Base-by-base conservation (phyloP, 345 rosid genomes). In the Linum usitatissimum region DNA sequence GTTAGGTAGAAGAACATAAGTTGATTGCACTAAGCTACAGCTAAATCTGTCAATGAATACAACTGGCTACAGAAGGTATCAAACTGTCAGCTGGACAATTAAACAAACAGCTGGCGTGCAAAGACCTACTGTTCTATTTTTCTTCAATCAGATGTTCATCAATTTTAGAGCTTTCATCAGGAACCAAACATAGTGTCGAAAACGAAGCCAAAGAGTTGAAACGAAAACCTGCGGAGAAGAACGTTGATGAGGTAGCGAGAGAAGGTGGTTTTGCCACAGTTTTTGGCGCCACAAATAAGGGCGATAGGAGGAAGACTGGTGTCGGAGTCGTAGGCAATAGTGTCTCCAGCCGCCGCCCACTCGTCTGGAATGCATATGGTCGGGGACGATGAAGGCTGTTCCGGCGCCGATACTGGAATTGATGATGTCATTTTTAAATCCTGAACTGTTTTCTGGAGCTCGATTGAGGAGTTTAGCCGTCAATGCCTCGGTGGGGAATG, bases 191-290 rank as follows among this genome's bases (percentile, higher is more conserved):
- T 18, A 5, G 19, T 18, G 53, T 6, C 19, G 28, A 36, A 45
- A 19, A 49, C 9, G 18, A 23, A 48, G 30, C 13, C 0, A 23
- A 9, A 2, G 17, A 4, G 20, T 0, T 34, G 38, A 34, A 34
- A 4, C 0, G 38, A 30, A 18, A n/a, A 80, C 95, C 96, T 93
- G 60, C 69, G 82, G 59, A 87, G 96, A 61, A 93, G 97, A 71
- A 71, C 63, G 68, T 84, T 80, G 59, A 93, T 81, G 59, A 93
- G 88, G 71, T 73, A 66, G 60, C 97, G 96, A 9, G 97, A 93
- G 76, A 93, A 93, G 19, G 96, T 90, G 66, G 88, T 76, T 67
- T 86, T 86, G 70, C 99, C 99, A 62, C 80, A 75, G 83, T 87
- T 87, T 70, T 81, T 86, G 62, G 96, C 78, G 45, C 98, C 96